These are phyloP conservation scores for Dendrocalamus sinicus DNA, from an alignment of 176 grass and related monocot species.

Conservation along the genomic window DNA sequence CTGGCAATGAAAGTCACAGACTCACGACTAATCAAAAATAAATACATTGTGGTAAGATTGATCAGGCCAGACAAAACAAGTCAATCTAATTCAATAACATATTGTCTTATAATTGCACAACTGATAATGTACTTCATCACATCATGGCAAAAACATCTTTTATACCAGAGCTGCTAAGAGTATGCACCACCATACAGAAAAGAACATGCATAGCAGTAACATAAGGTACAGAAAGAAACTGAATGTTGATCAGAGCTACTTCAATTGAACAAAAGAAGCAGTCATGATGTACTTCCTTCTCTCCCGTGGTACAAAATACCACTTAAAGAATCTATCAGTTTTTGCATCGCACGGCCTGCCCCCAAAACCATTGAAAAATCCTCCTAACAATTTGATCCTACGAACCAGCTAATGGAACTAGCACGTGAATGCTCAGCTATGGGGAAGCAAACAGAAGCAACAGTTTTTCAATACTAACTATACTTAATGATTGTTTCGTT, in stretches of 20 bases:
- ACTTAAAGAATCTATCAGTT: constrained; percentile 56
- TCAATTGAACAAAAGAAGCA: constrained; percentile 51
- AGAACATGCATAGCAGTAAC: constrained; percentile 27
- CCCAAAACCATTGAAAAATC: constrained; percentile 39
- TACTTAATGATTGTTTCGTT: constrained; percentile 44
- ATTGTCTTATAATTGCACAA: background rate
- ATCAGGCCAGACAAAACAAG: background rate
- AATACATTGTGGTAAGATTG: background rate
- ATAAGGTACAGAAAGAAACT: constrained; percentile 24
- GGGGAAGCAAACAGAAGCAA: constrained; percentile 47
- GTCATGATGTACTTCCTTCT: constrained; percentile 56
- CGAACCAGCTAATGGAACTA: constrained; percentile 47
- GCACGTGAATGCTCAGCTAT: constrained; percentile 39
- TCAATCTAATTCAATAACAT: background rate
- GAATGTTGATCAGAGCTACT: constrained; percentile 37
- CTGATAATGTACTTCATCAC: background rate
- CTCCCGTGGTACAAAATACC: constrained; percentile 55
- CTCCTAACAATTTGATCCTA: constrained; percentile 47
- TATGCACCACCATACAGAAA: constrained; percentile 34
- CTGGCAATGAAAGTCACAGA: constrained; percentile 24
- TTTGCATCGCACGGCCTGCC: constrained; percentile 48
- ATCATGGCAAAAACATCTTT: background rate
- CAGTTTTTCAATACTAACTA: constrained; percentile 45
- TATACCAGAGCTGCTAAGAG: background rate
- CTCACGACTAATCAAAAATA: background rate